These are phyloP conservation scores for Spathaspora girioi DNA, from an alignment of 805 yeast genomes.

Conservation along the genomic window DNA sequence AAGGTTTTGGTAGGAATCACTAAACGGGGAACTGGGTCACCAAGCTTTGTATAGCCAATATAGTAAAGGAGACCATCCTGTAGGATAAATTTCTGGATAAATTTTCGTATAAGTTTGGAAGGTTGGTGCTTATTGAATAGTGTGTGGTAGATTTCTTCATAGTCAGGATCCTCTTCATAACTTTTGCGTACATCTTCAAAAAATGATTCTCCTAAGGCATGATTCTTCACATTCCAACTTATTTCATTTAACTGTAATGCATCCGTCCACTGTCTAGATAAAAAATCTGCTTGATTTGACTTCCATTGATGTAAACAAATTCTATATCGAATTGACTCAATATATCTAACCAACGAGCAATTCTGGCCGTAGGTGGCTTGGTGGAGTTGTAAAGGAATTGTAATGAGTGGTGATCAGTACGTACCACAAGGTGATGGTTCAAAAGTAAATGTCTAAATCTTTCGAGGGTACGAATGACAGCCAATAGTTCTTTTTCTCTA, in stretches of 20 bases:
- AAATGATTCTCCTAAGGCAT: neutral
- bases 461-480: neutral
- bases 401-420: conserved; percentile 1
- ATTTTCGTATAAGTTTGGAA: no score
- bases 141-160: no score
- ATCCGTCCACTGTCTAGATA: neutral
- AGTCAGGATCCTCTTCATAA: no score
- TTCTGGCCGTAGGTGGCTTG: neutral
- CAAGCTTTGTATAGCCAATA: no score
- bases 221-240: neutral
- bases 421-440: no score
- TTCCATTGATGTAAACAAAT: conserved; percentile 1
- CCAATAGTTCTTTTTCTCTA: neutral
- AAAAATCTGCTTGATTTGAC: neutral
- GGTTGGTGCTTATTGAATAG: no score
- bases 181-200: no score
- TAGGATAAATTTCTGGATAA: no score
- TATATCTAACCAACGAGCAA: neutral
- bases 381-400: neutral
- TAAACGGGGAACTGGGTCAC: no score
- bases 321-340: conserved; percentile 1
- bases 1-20: no score
- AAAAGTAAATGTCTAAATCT: no score
- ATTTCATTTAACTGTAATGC: neutral
- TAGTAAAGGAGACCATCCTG: no score